These are phyloP conservation scores for Cyberlindnera misumaiensis DNA, from an alignment of 805 yeast genomes.

Conservation along the genomic window DNA sequence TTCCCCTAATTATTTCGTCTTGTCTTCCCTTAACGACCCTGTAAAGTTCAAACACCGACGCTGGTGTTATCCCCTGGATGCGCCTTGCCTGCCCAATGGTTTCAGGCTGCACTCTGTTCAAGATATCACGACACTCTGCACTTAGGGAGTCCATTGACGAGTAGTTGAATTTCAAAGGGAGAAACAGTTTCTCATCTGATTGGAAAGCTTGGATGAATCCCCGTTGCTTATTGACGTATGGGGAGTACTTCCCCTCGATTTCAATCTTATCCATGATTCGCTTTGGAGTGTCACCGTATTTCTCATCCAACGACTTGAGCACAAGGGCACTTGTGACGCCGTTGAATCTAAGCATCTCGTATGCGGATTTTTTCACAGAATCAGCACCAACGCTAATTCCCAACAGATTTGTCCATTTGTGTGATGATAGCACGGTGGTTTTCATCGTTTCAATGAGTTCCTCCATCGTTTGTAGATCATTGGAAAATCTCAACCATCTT, in stretches of 20 bases:
- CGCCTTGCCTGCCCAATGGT: conserved; percentile 95
- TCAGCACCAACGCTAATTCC: conserved; percentile 46
- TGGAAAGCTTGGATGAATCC: conserved; percentile 68
- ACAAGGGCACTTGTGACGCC: conserved; percentile 24
- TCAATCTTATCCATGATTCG: conserved; percentile 56
- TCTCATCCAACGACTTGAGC: conserved; percentile 11
- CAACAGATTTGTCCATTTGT: conserved; percentile 54
- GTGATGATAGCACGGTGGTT: conserved; percentile 41
- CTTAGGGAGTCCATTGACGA: conserved; percentile 55
- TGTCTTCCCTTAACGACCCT: conserved; percentile 35
- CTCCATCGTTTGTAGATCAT: conserved; percentile 40
- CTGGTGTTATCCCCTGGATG: conserved; percentile 92
- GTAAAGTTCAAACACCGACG: conserved; percentile 78
- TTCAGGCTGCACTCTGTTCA: conserved; percentile 73
- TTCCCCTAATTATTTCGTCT: conserved; percentile 11
- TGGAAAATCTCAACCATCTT: conserved; percentile 44
- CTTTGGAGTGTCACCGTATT: conserved; percentile 27
- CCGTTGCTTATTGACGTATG: conserved; percentile 68
- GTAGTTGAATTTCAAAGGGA: conserved; percentile 71
- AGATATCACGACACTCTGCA: conserved; percentile 59
- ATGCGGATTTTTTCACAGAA: conserved; percentile 52
- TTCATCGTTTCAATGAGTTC: conserved; percentile 40
- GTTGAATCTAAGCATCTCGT: conserved; percentile 60
- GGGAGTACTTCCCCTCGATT: conserved; percentile 78
- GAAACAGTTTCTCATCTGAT: conserved; percentile 68